Evolutionary conservation across 2,329 filamentous ascomycete genomes (phyloP), one percentile per base, ranked within the genome.

Genomic region (Cladosporium colombiae): DNA sequence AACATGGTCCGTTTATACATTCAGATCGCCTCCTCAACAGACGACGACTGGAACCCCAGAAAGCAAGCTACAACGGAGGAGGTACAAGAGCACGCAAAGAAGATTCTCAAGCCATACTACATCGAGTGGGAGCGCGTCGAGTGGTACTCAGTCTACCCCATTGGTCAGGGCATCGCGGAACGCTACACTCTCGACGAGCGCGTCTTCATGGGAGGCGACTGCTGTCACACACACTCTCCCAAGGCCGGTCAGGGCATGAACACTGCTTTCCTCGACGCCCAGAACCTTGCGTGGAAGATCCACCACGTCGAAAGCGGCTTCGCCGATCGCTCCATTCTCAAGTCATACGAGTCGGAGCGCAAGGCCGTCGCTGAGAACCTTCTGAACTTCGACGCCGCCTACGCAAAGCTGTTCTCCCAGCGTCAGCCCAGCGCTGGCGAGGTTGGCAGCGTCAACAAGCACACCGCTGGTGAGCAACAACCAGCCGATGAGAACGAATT

Each of bases 201-300:
- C 6, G 83, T 89, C 33, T 88, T 89, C 78, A 87, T 89, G 83
- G 86, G 86, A 63, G 86, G 86, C 56, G 86, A 89, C 74, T 84
- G 83, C 68, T 88, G 86, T 78, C 86, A 89, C 75, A 89, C 86
- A 2, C 86, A 89, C 75, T 77, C 75, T 64, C 86, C 86, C 64
- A 89, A 89, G 77, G 86, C 86, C 16, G 86, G 86, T 18, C 86
- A 89, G 72, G 86, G 86, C 65, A 88, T 86, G 84, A 86, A 86
- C 79, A 86, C 85, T 69, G 82, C 86, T 25, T 85, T 85, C 78
- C 78, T 84, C 57, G 82, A 84, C 72, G 92, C 92, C 0, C 86
- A 92, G 67, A 98, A 97, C 77, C 83, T 98, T 49, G 93, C 93
- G 8, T 98, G 93, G 93, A 98, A 98, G 81, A 91, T 97, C 61